Conservation (phyloP, 139 green algal genomes). For the Astrephomene gubernaculifera region DNA sequence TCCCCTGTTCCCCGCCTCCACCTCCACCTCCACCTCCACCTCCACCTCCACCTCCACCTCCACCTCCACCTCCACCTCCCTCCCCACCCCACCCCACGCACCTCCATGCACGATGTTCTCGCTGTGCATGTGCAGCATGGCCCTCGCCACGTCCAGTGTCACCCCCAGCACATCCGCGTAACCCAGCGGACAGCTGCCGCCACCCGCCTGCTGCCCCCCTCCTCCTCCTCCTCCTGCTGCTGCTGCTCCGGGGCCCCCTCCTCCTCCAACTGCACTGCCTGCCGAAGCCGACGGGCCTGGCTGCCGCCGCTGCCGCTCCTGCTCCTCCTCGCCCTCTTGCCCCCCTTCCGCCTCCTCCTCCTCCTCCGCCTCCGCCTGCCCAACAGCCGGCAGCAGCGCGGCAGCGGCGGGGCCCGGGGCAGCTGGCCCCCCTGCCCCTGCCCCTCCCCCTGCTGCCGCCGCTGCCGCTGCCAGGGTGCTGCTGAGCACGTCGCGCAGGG, state of each 20-base stretch:
- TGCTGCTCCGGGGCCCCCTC: background rate
- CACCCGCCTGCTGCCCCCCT: background rate
- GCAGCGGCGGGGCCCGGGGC: background rate
- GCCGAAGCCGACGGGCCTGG: no score
- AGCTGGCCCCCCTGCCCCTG: background rate
- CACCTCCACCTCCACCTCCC: background rate
- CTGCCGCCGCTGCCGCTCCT: background rate
- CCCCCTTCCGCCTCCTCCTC: no score
- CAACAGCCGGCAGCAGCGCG: background rate
- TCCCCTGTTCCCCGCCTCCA: no score
- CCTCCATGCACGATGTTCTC: conserved; percentile 62
- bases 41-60: no score
- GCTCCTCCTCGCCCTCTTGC: background rate
- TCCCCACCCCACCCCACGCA: background rate
- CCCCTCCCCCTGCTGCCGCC: background rate
- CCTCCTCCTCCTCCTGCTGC: background rate
- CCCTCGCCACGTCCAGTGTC: conserved; percentile 55
- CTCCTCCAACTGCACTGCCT: background rate
- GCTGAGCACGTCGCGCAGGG: conserved; percentile 43
- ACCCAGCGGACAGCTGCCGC: conserved; percentile 10
- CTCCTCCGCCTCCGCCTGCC: no score
- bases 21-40: no score
- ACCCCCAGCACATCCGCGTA: conserved; percentile 44
- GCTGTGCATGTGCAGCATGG: conserved; percentile 62
- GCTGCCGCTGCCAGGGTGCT: background rate